These are phyloP conservation scores for Cephalotrichum gorgonifer DNA, from an alignment of 2,329 filamentous ascomycete species.

Conservation along the genomic window DNA sequence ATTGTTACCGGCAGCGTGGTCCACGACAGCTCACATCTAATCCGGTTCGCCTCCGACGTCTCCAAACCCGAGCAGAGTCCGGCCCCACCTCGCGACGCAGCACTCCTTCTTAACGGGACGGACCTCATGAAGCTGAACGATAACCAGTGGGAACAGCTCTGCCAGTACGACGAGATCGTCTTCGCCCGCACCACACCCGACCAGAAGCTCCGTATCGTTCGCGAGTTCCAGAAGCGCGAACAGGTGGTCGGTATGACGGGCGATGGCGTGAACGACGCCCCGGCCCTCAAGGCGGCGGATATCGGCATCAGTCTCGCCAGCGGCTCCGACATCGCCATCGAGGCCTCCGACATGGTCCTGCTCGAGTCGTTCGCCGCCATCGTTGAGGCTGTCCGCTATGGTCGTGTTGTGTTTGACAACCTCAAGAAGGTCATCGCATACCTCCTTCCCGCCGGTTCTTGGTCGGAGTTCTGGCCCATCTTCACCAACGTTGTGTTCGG, in stretches of 20 bases:
- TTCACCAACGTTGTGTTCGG: constrained; percentile 61
- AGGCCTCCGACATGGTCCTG: constrained; percentile 74
- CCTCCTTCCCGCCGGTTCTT: constrained; percentile 62
- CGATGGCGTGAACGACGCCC: constrained; percentile 76
- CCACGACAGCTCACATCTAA: constrained; percentile 8
- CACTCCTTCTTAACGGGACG: constrained; percentile 54
- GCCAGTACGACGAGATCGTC: constrained; percentile 54
- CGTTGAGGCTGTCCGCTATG: constrained; percentile 74
- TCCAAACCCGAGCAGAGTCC: constrained; percentile 10
- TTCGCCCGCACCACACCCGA: constrained; percentile 36
- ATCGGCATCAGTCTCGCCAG: constrained; percentile 80
- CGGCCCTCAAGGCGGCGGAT: constrained; percentile 70
- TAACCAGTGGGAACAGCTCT: constrained; percentile 61
- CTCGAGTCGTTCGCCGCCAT: constrained; percentile 85
- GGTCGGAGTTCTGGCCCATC: constrained; percentile 67
- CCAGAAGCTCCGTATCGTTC: constrained; percentile 72
- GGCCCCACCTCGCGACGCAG: constrained; percentile 20
- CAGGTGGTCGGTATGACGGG: constrained; percentile 71
- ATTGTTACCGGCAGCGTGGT: constrained; percentile 43
- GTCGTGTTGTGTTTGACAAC: constrained; percentile 64
- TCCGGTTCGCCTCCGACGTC: background rate
- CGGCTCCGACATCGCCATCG: constrained; percentile 75
- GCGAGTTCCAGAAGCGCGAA: constrained; percentile 55
- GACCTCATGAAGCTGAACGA: constrained; percentile 59
- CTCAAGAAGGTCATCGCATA: constrained; percentile 72